Base-by-base conservation (phyloP, 2,329 filamentous ascomycete species). In the Reticulascus tulasneorum region DNA sequence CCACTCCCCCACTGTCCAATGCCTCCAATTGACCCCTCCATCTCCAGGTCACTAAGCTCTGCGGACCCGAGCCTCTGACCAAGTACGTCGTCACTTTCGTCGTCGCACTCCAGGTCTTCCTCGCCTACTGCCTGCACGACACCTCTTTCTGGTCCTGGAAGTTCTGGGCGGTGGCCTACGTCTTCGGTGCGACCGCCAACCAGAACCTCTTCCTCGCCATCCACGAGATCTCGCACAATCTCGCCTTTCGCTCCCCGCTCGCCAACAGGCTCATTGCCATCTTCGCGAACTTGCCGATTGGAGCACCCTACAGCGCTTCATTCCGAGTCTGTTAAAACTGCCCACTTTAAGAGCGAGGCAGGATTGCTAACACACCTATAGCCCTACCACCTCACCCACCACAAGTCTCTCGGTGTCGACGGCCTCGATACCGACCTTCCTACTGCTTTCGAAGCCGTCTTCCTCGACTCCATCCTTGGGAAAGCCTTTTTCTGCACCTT, bases 401-500 rank as follows among this genome's bases (percentile, higher is more conserved):
- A 98, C 77, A 98, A 98, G 71, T 95, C 90, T 23, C 84, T 98
- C 34, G 93, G 93, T 44, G 91, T 98, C 33, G 87, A 95, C 53
- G 93, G 93, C 38, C 79, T 98, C 27, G 93, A 98, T 61, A 95
- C 91, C 28, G 93, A 98, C 57, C 82, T 98, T 19, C 93, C 93
- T 17, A 97, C 93, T 13, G 80, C 86, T 31, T 64, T 96, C 33
- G 93, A 98, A 69, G 91, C 89, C 45, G 66, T 94, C 57, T 84
- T 98, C 60, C 82, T 98, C 53, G 86, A 98, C 70, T 96, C 89
- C 7, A 82, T 98, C 51, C 78, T 91, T 13, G 93, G 93, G 60
- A 98, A 98, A 67, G 84, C 93, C 48, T 98, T 98, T 72, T 98
- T 98, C 76, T 91, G 86, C 69, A 98, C 93, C 49, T 98, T 96